These are phyloP conservation scores for Tricholoma saponaceum DNA, from an alignment of 768 basidiomycete species.

Conservation along the genomic window DNA sequence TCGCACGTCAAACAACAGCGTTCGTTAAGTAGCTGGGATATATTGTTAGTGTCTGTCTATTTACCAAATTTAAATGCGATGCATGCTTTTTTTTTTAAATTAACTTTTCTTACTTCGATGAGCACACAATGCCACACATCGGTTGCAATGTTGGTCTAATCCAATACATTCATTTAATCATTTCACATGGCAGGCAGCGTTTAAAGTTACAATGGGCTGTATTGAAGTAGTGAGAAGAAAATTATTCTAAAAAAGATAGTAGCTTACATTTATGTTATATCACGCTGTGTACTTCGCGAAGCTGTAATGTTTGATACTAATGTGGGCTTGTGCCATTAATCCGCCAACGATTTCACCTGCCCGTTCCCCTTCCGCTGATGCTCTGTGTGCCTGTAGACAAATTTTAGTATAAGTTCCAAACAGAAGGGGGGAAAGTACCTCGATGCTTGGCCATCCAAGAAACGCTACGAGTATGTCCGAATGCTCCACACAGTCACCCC, in stretches of 20 bases:
- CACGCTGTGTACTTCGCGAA: neutral
- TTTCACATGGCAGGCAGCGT: no score
- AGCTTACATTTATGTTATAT: neutral
- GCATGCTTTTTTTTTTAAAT: no score
- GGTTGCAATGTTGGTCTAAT: no score
- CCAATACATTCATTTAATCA: no score
- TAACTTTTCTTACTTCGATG: no score
- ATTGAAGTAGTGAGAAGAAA: neutral
- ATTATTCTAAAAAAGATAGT: neutral
- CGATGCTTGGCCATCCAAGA: slow-evolving; percentile 33
- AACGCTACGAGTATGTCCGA: slow-evolving; percentile 16
- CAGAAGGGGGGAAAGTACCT: slow-evolving; percentile 16
- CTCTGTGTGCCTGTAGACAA: neutral
- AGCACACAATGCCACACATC: no score
- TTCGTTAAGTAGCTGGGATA: no score
- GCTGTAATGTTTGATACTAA: slow-evolving; percentile 1
- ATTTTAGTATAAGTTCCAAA: neutral
- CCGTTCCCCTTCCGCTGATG: neutral
- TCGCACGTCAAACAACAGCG: no score
- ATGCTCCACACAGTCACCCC: slow-evolving; percentile 15
- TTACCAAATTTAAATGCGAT: no score
- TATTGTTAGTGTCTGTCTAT: no score
- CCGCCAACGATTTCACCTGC: neutral
- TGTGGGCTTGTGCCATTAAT: neutral
- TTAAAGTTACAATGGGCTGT: no score